Conservation (phyloP, 2,329 filamentous ascomycete genomes). For the Sarocladium strictum region DNA sequence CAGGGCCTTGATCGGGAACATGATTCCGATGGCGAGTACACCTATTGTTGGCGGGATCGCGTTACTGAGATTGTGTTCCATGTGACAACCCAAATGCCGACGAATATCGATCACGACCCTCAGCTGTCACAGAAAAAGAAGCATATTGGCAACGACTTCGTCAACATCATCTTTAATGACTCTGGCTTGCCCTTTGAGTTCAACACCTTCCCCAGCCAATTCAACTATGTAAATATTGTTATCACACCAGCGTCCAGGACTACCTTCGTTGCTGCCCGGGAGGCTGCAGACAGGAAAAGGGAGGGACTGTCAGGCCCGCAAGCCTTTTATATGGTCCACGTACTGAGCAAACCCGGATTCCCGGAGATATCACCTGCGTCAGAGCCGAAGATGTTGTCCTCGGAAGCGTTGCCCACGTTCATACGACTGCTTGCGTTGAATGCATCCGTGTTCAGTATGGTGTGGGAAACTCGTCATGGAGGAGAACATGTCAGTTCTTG, state of each 20-base stretch:
- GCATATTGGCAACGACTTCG: slow-evolving; percentile 95
- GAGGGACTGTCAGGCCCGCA: slow-evolving; percentile 13
- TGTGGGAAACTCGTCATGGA: slow-evolving; percentile 75
- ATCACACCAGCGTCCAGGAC: slow-evolving; percentile 81
- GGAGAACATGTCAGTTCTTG: slow-evolving; percentile 85
- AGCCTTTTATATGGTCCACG: slow-evolving; percentile 79
- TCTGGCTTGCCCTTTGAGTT: slow-evolving; percentile 86
- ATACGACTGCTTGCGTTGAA: slow-evolving; percentile 87
- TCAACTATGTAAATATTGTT: slow-evolving; percentile 96
- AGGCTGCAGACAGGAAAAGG: slow-evolving; percentile 18
- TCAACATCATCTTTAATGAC: slow-evolving; percentile 97
- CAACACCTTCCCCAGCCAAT: slow-evolving; percentile 87
- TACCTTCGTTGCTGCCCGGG: slow-evolving; percentile 63
- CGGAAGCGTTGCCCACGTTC: slow-evolving; percentile 75
- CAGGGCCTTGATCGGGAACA: slow-evolving; percentile 79
- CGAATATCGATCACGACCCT: slow-evolving; percentile 68
- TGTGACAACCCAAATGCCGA: slow-evolving; percentile 96
- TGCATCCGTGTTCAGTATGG: slow-evolving; percentile 84
- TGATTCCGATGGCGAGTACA: slow-evolving; percentile 78
- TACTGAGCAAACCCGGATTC: slow-evolving; percentile 82
- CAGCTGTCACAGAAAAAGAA: slow-evolving; percentile 80
- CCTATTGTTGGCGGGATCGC: slow-evolving; percentile 90
- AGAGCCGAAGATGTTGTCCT: slow-evolving; percentile 81
- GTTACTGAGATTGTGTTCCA: slow-evolving; percentile 96
- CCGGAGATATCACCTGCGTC: slow-evolving; percentile 87